Evolutionary conservation across 495 filamentous ascomycete species (phyloP), one percentile per base, ranked within the genome.

Genomic region (Aspergillus ostianus): DNA sequence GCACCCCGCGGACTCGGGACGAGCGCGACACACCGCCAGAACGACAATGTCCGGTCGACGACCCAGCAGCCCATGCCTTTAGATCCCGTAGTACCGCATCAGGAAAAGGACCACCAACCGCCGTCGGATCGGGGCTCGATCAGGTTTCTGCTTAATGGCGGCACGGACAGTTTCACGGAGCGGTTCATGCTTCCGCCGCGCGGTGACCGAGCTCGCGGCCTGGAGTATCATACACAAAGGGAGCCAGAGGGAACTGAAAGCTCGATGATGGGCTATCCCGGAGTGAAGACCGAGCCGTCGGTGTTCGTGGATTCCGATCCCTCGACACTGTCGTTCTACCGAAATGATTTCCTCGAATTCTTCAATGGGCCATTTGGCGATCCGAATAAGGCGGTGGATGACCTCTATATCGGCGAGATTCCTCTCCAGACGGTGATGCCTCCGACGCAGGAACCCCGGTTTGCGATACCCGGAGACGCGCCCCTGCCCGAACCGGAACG

Each of bases 111-210:
- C 7, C 65, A 65, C 41, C 61, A 68, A 9, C 64, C 62, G 23
- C 59, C 71, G 4, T 78, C 73, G 1, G 73, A 80, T 60, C 76
- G 77, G 32, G 77, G 77, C 15, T 80, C 77, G 20, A 80, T 80
- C 66, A 74, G 73, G 55, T 80, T 80, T 26, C 70, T 80, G n/a
- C 66, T 80, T 0, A 80, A 80, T 64, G 73, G 71, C 30, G 77
- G 77, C 21, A 75, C 71, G 12, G 76, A 80, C 49, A 76, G 71
- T 57, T 80, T 80, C 53, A 80, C 76, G 1, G 76, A 80, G 60
- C 58, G 69, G 2, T 80, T 77, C 29, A 70, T 67, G 8, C 73
- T 80, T 6, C 77, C 77, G 21, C 77, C 77, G 4, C 68, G 71
- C n/a, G 70, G 65, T 29, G 75, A 80, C 55, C 73, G 74, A 3